These are phyloP conservation scores for Medicago lupulina DNA, from an alignment of 306 rosid genomes.

Conservation along the genomic window DNA sequence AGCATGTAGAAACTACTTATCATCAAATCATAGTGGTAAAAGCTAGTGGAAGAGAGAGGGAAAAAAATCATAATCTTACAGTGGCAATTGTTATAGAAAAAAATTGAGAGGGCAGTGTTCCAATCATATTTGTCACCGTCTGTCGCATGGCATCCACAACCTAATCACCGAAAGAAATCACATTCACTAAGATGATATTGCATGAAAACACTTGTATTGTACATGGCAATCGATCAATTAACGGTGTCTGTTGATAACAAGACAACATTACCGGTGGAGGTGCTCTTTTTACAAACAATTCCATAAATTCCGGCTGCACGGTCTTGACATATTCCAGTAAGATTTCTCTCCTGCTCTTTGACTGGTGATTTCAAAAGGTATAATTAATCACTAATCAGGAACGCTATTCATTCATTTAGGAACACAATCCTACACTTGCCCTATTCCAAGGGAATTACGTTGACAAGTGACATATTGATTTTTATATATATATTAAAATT, in stretches of 20 bases:
- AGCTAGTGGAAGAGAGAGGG: not conserved
- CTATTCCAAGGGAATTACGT: constrained; percentile 2
- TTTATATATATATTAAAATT: not conserved
- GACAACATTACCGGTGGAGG: constrained; percentile 74
- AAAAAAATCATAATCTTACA: constrained; percentile 50
- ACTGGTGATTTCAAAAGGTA: constrained; percentile 53
- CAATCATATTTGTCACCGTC: constrained; percentile 97
- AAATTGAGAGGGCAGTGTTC: constrained; percentile 95
- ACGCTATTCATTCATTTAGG: constrained; percentile 18
- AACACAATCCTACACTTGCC: not conserved
- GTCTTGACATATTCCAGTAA: constrained; percentile 91
- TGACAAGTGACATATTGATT: not conserved
- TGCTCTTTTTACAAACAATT: constrained; percentile 91
- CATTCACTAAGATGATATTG: not conserved
- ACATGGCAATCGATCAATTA: constrained; percentile 4
- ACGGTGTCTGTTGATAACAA: not conserved
- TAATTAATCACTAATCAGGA: constrained; percentile 26
- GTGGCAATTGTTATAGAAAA: constrained; percentile 85
- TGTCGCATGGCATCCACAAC: constrained; percentile 99
- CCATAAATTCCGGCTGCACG: constrained; percentile 99
- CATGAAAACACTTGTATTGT: constrained; percentile 13
- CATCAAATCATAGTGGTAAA: constrained; percentile 1
- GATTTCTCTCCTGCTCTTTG: constrained; percentile 90
- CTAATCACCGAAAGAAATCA: constrained; percentile 49
- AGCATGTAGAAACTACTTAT: constrained; percentile 24